Base-by-base conservation (phyloP, 1,284 basidiomycete genomes). In the Caloboletus firmus region DNA sequence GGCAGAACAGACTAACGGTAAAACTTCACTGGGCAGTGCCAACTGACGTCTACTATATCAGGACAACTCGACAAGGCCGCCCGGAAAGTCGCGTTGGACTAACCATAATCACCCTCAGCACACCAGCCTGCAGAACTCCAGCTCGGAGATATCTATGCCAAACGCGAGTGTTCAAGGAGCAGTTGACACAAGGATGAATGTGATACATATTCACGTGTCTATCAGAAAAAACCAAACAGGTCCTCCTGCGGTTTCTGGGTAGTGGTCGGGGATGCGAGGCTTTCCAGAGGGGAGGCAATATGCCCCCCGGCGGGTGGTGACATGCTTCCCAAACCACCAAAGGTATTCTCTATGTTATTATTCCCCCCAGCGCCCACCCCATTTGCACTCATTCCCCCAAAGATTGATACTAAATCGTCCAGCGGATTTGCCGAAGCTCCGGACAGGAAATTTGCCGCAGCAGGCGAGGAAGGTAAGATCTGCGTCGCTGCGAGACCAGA, bases 331-430 rank as follows among this genome's bases (percentile, higher is more conserved):
- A 57, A 28, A 9, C 52, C 57, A 37, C 55, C 60, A 24, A 61
- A 62, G 9, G 32, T 43, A 53, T 22, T 35, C 3, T 56, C 56
- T 6, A 36, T 26, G 20, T 49, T 45, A 18, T 46, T 41, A 35
- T 32, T 41, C 6, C 45, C 52, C 4, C 45, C 50, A 24, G 36
- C n/a, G 11, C 34, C 53, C 11, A 22, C 52, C 20, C 42, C 67
- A 45, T 58, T 55, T 18, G 54, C 55, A 26, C 72, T 69, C 59
- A 81, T 71, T 31, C 72, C 74, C 15, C 90, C 90, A 72, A 95
- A 95, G 60, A 95, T 89, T 15, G 91, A 93, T 30, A 94, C 92
- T 11, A 95, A 79, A 69, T 93, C 93, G 72, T 96, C 94, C 41
- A 96, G 78, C 2, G 94, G 94, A 69, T 96, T 96, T 56, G 78